phyloP scores from a whole-genome alignment of 164 flowering plant species.

The Umbellularia californica region DNA sequence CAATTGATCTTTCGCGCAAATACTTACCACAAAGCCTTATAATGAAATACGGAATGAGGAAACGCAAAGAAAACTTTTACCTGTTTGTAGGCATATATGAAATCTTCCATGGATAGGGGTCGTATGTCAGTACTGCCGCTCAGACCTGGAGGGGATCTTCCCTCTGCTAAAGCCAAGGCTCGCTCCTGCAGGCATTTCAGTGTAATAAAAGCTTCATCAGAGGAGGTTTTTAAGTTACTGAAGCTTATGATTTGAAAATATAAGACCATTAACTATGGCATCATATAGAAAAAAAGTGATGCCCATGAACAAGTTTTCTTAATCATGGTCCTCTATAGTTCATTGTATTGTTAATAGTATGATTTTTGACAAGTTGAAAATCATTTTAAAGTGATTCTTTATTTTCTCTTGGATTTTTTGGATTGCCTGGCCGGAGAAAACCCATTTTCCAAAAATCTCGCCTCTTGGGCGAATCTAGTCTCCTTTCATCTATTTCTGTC shows the following conservation, averaged over 20 bases:
- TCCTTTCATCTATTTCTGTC: too few species aligned
- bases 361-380: too few species aligned
- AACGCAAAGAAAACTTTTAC: constrained; percentile 26
- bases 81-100: constrained; percentile 82
- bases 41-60: background rate
- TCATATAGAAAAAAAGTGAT: too few species aligned
- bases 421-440: too few species aligned
- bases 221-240: background rate
- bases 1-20: background rate
- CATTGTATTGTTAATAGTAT: too few species aligned
- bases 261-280: too few species aligned
- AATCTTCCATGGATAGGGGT: constrained; percentile 67
- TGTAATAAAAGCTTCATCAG: background rate
- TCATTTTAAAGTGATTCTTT: too few species aligned
- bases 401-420: too few species aligned
- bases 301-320: too few species aligned
- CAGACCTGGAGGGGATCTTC: constrained; percentile 66
- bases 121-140: constrained; percentile 75
- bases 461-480: too few species aligned
- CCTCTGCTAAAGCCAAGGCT: constrained; percentile 65
- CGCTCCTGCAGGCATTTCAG: constrained; percentile 48
- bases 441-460: too few species aligned
- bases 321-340: too few species aligned
- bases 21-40: background rate
- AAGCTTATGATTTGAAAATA: background rate